Percentiles rank a stretch among this genome's conserved stretches.
These are phyloP conservation scores for Chlamydomonas sp. DNA, from an alignment of 139 green algal genomes.

Conservation along the genomic window DNA sequence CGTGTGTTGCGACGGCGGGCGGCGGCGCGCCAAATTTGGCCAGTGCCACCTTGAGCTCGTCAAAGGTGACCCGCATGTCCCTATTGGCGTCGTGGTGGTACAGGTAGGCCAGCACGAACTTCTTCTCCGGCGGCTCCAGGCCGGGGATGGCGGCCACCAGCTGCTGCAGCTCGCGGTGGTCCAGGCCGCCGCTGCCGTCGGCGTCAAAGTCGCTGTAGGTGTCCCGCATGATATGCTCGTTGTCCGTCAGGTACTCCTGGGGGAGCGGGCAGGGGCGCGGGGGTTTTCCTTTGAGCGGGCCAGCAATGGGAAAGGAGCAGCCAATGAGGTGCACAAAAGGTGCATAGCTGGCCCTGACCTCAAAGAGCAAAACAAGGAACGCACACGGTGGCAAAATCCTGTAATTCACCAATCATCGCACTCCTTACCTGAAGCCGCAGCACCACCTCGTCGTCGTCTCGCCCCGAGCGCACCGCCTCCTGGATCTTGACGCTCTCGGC, in stretches of 20 bases:
- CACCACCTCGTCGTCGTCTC: conserved; percentile 26
- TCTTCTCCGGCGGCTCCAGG: conserved; percentile 36
- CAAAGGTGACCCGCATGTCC: conserved; percentile 24
- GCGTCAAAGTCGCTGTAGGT: conserved; percentile 19
- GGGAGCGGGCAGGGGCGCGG: not conserved
- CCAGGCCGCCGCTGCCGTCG: conserved; percentile 24
- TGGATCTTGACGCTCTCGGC: conserved; percentile 29
- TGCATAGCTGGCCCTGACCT: no score
- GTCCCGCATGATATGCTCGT: conserved; percentile 26
- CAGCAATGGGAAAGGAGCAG: no score
- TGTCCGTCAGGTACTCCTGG: conserved; percentile 38
- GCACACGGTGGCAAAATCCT: not conserved
- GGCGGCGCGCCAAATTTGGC: not conserved
- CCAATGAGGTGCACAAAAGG: no score
- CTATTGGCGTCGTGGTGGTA: conserved; percentile 36
- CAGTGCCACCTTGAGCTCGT: conserved; percentile 34
- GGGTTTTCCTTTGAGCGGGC: no score
- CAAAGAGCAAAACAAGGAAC: no score
- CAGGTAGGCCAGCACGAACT: conserved; percentile 45
- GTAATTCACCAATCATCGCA: not conserved
- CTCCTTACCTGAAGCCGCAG: conserved; percentile 11
- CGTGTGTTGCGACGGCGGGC: not conserved
- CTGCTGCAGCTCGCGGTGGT: conserved; percentile 34
- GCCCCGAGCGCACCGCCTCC: conserved; percentile 9
- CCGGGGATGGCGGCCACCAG: conserved; percentile 42